These are phyloP conservation scores for Lizonia empirigonia DNA, from an alignment of 2,329 filamentous ascomycete species.

Conservation along the genomic window DNA sequence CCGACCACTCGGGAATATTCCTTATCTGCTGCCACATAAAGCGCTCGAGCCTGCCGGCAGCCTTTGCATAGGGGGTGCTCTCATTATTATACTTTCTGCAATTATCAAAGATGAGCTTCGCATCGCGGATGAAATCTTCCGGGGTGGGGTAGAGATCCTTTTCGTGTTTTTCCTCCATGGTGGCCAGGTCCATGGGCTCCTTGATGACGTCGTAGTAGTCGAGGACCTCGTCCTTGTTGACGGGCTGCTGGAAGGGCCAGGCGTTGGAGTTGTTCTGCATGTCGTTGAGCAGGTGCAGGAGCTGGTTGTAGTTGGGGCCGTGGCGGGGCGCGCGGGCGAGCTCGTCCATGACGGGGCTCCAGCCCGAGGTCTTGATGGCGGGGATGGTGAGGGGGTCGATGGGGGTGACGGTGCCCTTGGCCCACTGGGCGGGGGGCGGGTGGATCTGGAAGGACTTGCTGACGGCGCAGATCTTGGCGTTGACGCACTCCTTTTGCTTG, in stretches of 20 bases:
- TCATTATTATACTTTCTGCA: constrained; percentile 97
- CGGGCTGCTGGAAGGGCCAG: constrained; percentile 93
- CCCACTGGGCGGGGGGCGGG: constrained; percentile 83
- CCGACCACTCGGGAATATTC: constrained; percentile 84
- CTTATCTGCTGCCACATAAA: constrained; percentile 95
- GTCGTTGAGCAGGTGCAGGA: constrained; percentile 90
- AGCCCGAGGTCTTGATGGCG: constrained; percentile 87
- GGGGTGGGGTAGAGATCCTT: constrained; percentile 89
- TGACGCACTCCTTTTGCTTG: constrained; percentile 95
- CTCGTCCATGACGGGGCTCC: constrained; percentile 98
- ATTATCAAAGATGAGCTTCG: constrained; percentile 89
- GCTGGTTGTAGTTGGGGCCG: constrained; percentile 93
- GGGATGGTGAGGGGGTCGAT: constrained; percentile 88
- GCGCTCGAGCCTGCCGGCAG: constrained; percentile 88
- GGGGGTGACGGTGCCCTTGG: constrained; percentile 64
- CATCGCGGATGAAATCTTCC: constrained; percentile 90
- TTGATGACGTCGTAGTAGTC: constrained; percentile 99
- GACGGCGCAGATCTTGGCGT: constrained; percentile 92
- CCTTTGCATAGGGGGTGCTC: constrained; percentile 92
- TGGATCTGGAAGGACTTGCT: constrained; percentile 89
- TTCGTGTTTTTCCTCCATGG: constrained; percentile 95
- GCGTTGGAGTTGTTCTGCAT: constrained; percentile 91
- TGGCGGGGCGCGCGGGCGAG: constrained; percentile 92
- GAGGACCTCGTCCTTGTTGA: constrained; percentile 94
- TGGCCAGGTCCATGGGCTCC: constrained; percentile 93